Conservation (phyloP, 768 basidiomycete species). For the Leccinum subtestaceum region DNA sequence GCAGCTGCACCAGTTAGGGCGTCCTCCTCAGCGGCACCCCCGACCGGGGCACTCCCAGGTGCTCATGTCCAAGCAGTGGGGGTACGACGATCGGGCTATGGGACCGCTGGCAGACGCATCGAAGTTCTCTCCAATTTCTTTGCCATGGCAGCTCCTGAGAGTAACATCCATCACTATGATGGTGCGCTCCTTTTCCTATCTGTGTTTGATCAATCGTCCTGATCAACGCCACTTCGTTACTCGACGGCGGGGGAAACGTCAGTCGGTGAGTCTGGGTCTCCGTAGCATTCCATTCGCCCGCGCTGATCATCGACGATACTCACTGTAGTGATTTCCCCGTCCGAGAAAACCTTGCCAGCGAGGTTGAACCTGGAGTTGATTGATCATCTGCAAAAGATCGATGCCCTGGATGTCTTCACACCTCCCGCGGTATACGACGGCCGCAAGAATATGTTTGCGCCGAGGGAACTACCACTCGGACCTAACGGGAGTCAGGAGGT, state of each 20-base stretch:
- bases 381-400: constrained; percentile 52
- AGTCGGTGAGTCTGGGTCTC: constrained; percentile 21
- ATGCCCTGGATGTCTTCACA: constrained; percentile 65
- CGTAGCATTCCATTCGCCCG: neutral
- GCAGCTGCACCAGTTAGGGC: constrained; percentile 10
- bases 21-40: constrained; percentile 22
- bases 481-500: constrained; percentile 51
- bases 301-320: constrained; percentile 15
- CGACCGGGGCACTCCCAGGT: constrained; percentile 32
- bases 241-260: constrained; percentile 1
- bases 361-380: constrained; percentile 72
- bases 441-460: constrained; percentile 71
- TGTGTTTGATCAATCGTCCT: constrained; percentile 14
- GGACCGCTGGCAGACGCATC: constrained; percentile 48
- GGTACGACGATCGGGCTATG: constrained; percentile 66
- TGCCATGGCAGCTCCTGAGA: constrained; percentile 54
- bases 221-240: constrained; percentile 12
- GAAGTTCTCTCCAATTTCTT: constrained; percentile 61
- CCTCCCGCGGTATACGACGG: constrained; percentile 78
- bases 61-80: constrained; percentile 53
- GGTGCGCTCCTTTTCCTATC: constrained; percentile 47
- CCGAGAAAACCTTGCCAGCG: constrained; percentile 66
- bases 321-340: constrained; percentile 55
- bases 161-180: constrained; percentile 75
- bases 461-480: constrained; percentile 59